Percentiles rank a stretch among this genome's conserved stretches.
Evolutionary conservation across 345 rosid species (phyloP).

Genomic region (Populus davidiana): DNA sequence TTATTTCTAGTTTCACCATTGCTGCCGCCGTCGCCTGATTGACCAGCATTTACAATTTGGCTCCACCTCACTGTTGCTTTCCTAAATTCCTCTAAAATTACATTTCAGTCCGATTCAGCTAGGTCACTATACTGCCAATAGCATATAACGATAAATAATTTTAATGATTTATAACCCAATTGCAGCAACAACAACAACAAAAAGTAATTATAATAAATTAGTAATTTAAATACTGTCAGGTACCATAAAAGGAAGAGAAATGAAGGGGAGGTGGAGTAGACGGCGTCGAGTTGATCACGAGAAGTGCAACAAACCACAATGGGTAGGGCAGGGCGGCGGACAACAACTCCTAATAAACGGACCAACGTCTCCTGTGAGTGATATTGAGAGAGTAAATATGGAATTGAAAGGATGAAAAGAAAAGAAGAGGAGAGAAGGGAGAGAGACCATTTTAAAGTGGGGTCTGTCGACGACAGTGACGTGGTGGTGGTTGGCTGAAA

Average conservation of each 20-base stretch:
- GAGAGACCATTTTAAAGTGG: conserved; percentile 75
- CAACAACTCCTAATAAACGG: conserved; percentile 59
- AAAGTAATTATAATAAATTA: background rate
- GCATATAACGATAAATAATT: background rate
- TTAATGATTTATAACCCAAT: background rate
- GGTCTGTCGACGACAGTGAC: conserved; percentile 83
- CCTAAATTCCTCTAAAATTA: conserved; percentile 56
- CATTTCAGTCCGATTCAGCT: conserved; percentile 55
- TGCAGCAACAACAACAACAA: background rate
- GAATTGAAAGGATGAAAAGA: background rate
- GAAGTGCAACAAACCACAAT: conserved; percentile 84
- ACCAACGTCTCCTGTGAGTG: conserved; percentile 63
- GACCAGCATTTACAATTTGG: conserved; percentile 32
- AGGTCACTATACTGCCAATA: conserved; percentile 68
- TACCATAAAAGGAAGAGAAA: conserved; percentile 69
- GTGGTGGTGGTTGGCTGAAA: conserved; percentile 64
- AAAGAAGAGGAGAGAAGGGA: background rate
- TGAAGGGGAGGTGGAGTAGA: conserved; percentile 68
- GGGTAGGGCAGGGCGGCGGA: conserved; percentile 67
- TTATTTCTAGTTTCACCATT: conserved; percentile 31
- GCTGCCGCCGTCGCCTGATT: conserved; percentile 5
- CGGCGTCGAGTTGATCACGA: conserved; percentile 88
- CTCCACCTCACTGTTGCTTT: conserved; percentile 56
- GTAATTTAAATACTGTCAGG: background rate
- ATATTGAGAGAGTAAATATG: background rate